These are phyloP conservation scores for Cyclotella cryptica DNA, from an alignment of 108 stramenopile species.

Conservation along the genomic window DNA sequence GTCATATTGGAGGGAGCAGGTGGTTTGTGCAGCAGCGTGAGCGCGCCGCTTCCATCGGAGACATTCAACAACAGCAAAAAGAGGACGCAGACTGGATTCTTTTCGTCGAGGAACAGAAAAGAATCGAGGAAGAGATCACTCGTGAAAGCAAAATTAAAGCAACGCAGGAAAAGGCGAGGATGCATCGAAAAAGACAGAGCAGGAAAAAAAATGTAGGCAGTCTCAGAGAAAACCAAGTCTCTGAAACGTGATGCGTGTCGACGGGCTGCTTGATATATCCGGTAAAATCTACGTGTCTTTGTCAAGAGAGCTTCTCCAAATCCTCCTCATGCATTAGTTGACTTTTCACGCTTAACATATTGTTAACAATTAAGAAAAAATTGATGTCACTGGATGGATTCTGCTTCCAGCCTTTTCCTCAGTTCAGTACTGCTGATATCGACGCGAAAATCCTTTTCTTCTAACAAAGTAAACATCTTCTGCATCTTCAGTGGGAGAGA, in stretches of 20 bases:
- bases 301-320: background rate
- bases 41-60: slow-evolving; percentile 77
- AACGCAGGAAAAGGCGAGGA: slow-evolving; percentile 37
- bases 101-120: slow-evolving; percentile 75
- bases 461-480: slow-evolving; percentile 71
- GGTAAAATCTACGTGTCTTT: background rate
- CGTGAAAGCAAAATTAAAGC: slow-evolving; percentile 44
- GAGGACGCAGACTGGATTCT: slow-evolving; percentile 58
- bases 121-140: slow-evolving; percentile 74
- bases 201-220: background rate
- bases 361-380: too few species aligned
- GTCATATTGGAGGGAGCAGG: slow-evolving; percentile 49
- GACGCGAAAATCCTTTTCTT: slow-evolving; percentile 77
- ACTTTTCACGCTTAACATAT: background rate
- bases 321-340: background rate
- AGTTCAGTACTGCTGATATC: slow-evolving; percentile 84
- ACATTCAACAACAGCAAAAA: slow-evolving; percentile 66
- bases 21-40: slow-evolving; percentile 83
- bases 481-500: slow-evolving; percentile 63
- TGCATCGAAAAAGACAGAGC: slow-evolving; percentile 16
- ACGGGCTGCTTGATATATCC: background rate
- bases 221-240: background rate
- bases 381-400: too few species aligned
- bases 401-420: slow-evolving; percentile 39
- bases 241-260: background rate